These are phyloP conservation scores for Ophiosphaerella herpotricha DNA, from an alignment of 2,329 filamentous ascomycete genomes.

Conservation along the genomic window DNA sequence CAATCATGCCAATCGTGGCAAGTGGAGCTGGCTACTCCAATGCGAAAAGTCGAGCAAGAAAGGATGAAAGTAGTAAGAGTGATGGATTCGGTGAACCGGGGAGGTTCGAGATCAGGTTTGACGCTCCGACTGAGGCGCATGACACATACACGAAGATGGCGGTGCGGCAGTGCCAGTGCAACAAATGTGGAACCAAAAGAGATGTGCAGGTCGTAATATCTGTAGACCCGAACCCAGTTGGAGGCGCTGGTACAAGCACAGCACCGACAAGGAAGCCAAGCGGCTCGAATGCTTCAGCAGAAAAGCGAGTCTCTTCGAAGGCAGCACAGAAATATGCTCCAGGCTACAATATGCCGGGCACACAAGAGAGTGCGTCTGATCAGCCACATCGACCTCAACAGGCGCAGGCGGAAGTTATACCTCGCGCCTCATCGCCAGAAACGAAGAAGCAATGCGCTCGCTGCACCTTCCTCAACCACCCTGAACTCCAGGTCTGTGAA, in stretches of 20 bases:
- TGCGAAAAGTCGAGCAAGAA: constrained; percentile 21
- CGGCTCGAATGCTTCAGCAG: constrained; percentile 18
- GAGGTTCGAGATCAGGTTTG: constrained; percentile 41
- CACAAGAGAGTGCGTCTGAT: constrained; percentile 19
- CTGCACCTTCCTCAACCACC: constrained; percentile 44
- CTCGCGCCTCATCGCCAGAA: constrained; percentile 27
- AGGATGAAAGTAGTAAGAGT: constrained; percentile 9
- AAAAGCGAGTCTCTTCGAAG: constrained; percentile 17
- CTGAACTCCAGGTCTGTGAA: constrained; percentile 36
- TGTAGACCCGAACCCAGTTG: constrained; percentile 34
- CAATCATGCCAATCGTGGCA: constrained; percentile 41
- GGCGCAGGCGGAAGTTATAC: constrained; percentile 10
- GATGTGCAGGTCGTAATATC: constrained; percentile 42
- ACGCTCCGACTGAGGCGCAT: constrained; percentile 32
- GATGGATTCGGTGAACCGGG: constrained; percentile 35
- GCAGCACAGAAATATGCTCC: constrained; percentile 30
- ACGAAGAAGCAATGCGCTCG: constrained; percentile 41
- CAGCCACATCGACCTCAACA: constrained; percentile 22
- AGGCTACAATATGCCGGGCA: constrained; percentile 32
- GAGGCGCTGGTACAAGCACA: constrained; percentile 8
- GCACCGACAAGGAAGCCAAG: constrained; percentile 14
- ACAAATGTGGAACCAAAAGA: constrained; percentile 42
- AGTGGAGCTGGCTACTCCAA: constrained; percentile 38
- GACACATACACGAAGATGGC: constrained; percentile 41
- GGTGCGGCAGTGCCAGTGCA: constrained; percentile 39